Percentiles rank a stretch among this genome's conserved stretches.
phyloP scores from a whole-genome alignment of 129 eudicot genomes.

The Mikania micrantha region DNA sequence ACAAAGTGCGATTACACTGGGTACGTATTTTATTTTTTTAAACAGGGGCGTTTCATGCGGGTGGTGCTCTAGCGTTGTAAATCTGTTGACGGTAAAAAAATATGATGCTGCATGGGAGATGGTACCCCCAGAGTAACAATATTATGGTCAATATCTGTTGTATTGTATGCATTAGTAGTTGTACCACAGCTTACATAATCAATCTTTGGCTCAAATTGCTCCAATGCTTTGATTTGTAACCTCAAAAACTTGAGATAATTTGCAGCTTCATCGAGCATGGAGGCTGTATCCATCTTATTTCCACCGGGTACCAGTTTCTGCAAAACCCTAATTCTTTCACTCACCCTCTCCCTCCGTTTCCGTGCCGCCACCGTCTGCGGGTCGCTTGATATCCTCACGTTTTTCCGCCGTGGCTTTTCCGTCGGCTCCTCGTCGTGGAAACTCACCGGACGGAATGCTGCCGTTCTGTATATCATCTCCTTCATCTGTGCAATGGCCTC shows the following conservation, averaged over 20 bases:
- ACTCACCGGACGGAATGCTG: slow-evolving; percentile 86
- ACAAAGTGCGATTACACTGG: too few species aligned
- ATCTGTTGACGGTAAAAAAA: slow-evolving; percentile 21
- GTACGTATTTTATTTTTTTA: too few species aligned
- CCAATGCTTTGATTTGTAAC: slow-evolving; percentile 76
- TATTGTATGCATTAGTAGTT: slow-evolving; percentile 1
- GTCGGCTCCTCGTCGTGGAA: slow-evolving; percentile 40
- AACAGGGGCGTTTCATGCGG: slow-evolving; percentile 7
- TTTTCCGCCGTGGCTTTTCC: slow-evolving; percentile 74
- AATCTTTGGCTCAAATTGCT: slow-evolving; percentile 40
- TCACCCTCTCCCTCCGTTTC: slow-evolving; percentile 78
- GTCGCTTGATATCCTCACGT: slow-evolving; percentile 71
- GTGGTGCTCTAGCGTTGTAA: slow-evolving; percentile 25
- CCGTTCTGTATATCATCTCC: slow-evolving; percentile 89
- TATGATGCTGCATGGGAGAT: slow-evolving; percentile 54
- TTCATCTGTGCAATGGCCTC: slow-evolving; percentile 91
- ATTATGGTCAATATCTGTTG: slow-evolving; percentile 14
- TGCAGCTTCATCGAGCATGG: slow-evolving; percentile 97
- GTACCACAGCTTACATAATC: slow-evolving; percentile 18
- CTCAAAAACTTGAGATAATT: slow-evolving; percentile 80
- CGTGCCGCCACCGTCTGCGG: slow-evolving; percentile 98
- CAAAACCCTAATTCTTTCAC: slow-evolving; percentile 82
- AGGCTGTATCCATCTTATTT: slow-evolving; percentile 90
- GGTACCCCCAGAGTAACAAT: slow-evolving; percentile 29
- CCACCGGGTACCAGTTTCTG: slow-evolving; percentile 94